Evolutionary conservation across 371 early-diverging fungal species (phyloP).

Genomic region (Haplosporangium sp.): DNA sequence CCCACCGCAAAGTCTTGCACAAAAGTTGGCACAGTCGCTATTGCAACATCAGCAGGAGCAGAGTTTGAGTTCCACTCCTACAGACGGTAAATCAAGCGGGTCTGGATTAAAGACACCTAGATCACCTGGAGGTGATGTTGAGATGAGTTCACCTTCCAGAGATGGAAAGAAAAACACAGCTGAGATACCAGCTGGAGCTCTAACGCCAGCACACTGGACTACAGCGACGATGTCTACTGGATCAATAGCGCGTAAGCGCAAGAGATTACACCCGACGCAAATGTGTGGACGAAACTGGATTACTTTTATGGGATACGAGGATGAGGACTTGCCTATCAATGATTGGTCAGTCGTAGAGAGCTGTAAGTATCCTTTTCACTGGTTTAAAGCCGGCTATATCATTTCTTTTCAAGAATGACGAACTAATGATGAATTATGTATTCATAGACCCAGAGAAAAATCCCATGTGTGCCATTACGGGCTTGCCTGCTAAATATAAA

Average conservation of each 20-base stretch:
- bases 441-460: slow-evolving; percentile 54
- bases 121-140: slow-evolving; percentile 16
- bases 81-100: slow-evolving; percentile 7
- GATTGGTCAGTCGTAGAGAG: slow-evolving; percentile 50
- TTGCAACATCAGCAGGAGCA: slow-evolving; percentile 37
- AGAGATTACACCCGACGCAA: slow-evolving; percentile 36
- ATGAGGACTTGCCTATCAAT: slow-evolving; percentile 36
- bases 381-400: too few species aligned
- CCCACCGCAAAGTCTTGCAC: slow-evolving; percentile 45
- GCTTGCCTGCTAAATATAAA: slow-evolving; percentile 72
- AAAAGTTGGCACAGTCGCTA: slow-evolving; percentile 34
- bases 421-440: not conserved
- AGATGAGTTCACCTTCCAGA: slow-evolving; percentile 23
- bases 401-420: not conserved
- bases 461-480: slow-evolving; percentile 73
- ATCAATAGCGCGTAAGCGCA: slow-evolving; percentile 49
- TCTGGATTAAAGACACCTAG: slow-evolving; percentile 4
- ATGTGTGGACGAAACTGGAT: slow-evolving; percentile 54
- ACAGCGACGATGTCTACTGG: slow-evolving; percentile 44
- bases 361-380: slow-evolving; percentile 19
- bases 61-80: slow-evolving; percentile 22
- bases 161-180: slow-evolving; percentile 6
- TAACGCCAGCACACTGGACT: slow-evolving; percentile 35
- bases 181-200: slow-evolving; percentile 18
- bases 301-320: slow-evolving; percentile 44